Conservation (phyloP, 495 filamentous ascomycete species). For the Aspergillus coremiiformis region DNA sequence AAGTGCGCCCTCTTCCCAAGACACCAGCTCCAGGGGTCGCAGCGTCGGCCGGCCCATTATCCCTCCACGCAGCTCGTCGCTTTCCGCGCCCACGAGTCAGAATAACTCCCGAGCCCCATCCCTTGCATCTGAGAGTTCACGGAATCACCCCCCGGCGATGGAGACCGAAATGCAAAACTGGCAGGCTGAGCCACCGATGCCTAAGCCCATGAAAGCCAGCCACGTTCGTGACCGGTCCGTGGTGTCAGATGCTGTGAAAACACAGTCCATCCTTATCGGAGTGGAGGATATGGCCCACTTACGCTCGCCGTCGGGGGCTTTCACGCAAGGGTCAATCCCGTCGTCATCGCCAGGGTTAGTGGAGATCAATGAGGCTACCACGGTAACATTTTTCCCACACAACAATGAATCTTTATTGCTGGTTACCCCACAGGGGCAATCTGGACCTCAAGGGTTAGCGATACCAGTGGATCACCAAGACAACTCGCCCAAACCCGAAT, state of each 20-base stretch:
- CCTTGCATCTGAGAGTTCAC: constrained; percentile 58
- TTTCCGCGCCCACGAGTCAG: constrained; percentile 64
- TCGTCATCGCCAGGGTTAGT: constrained; percentile 45
- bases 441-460: constrained; percentile 18
- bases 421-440: constrained; percentile 57
- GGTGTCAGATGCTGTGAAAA: constrained; percentile 14
- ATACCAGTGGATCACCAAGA: constrained; percentile 18
- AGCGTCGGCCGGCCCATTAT: constrained; percentile 45
- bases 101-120: constrained; percentile 59
- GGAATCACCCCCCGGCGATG: constrained; percentile 47
- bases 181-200: constrained; percentile 18
- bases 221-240: constrained; percentile 3
- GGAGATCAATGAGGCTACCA: constrained; percentile 67
- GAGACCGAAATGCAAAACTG: constrained; percentile 25
- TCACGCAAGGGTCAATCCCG: constrained; percentile 41
- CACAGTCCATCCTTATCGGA: constrained; percentile 24
- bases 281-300: constrained; percentile 32
- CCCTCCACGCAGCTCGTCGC: constrained; percentile 54
- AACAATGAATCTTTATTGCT: constrained; percentile 76
- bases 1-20: constrained; percentile 20
- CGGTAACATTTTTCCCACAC: constrained; percentile 76
- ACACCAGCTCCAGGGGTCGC: constrained; percentile 23
- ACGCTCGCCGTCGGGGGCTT: constrained; percentile 39
- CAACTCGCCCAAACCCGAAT: constrained; percentile 14
- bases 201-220: background rate